Conservation (phyloP, 1,284 basidiomycete genomes). For the Rhizopogon parksii region DNA sequence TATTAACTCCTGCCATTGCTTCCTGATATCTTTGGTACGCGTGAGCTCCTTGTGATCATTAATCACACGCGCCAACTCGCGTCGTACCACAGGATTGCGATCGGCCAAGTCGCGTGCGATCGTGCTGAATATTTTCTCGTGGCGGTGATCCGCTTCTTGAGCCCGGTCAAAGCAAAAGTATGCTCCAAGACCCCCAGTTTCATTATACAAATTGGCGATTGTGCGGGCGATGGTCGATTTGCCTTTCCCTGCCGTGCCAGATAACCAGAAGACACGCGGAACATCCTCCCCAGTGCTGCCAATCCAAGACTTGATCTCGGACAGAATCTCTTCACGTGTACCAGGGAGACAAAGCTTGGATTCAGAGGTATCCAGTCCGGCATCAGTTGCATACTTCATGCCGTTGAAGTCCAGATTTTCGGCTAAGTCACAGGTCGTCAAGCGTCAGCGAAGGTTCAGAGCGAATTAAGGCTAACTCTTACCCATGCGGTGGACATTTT, state of each 20-base stretch:
- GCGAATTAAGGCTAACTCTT: neutral
- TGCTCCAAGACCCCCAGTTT: neutral
- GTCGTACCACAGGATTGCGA: neutral
- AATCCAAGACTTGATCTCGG: conserved; percentile 10
- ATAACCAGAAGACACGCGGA: conserved; percentile 13
- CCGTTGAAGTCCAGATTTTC: neutral
- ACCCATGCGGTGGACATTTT: neutral
- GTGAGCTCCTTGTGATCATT: neutral
- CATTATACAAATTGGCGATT: conserved; percentile 8
- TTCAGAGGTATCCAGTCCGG: neutral
- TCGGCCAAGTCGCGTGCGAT: neutral
- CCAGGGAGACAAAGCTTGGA: conserved; percentile 7
- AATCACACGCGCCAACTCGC: neutral
- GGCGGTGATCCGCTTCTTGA: neutral
- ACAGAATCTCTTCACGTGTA: conserved; percentile 12
- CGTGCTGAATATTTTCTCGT: conserved; percentile 1
- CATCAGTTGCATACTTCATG: neutral
- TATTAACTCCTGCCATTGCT: conserved; percentile 1
- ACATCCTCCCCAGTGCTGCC: neutral
- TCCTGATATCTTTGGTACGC: neutral
- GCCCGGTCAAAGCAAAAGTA: conserved; percentile 3
- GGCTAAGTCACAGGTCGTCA: neutral
- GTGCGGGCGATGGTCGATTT: conserved; percentile 17
- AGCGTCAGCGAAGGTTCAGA: neutral
- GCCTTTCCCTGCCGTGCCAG: conserved; percentile 14